Base-by-base conservation (phyloP, 345 rosid genomes). In the Brassica juncea region DNA sequence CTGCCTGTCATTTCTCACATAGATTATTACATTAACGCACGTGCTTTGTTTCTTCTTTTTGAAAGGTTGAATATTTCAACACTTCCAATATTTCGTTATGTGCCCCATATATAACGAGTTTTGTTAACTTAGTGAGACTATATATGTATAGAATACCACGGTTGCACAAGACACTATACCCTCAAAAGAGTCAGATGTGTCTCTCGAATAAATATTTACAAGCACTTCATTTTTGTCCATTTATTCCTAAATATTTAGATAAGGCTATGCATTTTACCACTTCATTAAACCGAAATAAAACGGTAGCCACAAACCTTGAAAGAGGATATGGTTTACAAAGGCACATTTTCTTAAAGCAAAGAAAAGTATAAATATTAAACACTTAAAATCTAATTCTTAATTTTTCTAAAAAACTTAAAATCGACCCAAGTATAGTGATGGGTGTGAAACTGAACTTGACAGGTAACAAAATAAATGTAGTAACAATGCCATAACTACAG, bases 1-100 rank as follows among this genome's bases (percentile, higher is more conserved):
- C 49, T 44, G 31, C 74, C 72, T 68, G 80, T 76, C 74, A 76
- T 16, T 68, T 68, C 68, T 31, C 62, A 44, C 62, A 44, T 60
- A 76, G 61, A 59, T 59, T 68, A 76, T 68, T 76, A 21, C 69
- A 76, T 60, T 77, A 63, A 15, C 70, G 2, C 80, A 77, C 80
- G 44, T 70, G 80, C 1, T 23, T 68, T 67, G 16, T 39, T 37
- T 2, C 54, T 65, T 55, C 5, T 10, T 49, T 49, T 49, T 49
- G 19, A 54, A 67, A 67, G 5, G 59, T 57, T 76, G 74, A 69
- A 16, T 60, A 60, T 3, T 68, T 59, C 52, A 30, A 76, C 62
- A 76, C 35, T 68, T 76, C 44, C 60, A 58, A 68, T 31, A 6
- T 4, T 47, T 12, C 49, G 28, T 62, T 73, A 15, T 19, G 14